Percentiles rank a stretch among this genome's conserved stretches.
phyloP scores from a whole-genome alignment of 768 basidiomycete species.

The Russula virescens region DNA sequence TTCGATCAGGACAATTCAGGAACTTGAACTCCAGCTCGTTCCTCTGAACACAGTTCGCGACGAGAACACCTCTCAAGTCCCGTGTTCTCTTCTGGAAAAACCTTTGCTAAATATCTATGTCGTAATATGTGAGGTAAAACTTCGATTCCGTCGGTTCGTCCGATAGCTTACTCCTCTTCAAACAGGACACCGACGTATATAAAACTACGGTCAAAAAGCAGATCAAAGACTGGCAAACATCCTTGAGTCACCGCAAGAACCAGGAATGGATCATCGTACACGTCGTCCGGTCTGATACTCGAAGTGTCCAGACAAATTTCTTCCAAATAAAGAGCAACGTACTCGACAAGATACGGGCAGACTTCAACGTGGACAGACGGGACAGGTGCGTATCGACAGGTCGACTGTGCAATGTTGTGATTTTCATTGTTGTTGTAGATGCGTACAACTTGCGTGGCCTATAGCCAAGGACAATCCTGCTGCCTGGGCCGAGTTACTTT shows the following conservation, averaged over 20 bases:
- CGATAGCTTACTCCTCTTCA: conserved; percentile 16
- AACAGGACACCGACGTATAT: conserved; percentile 68
- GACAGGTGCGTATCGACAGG: conserved; percentile 53
- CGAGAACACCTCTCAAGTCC: conserved; percentile 70
- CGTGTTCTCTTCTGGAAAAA: conserved; percentile 73
- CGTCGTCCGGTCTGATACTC: conserved; percentile 67
- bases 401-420: conserved; percentile 4
- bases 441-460: conserved; percentile 76
- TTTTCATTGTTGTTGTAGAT: conserved; percentile 40
- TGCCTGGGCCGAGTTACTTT: conserved; percentile 82
- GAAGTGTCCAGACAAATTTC: conserved; percentile 54
- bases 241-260: conserved; percentile 60
- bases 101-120: conserved; percentile 85
- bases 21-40: conserved; percentile 72
- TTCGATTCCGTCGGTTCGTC: conserved; percentile 8
- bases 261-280: conserved; percentile 95
- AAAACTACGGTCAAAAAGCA: conserved; percentile 71
- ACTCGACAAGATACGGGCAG: conserved; percentile 83
- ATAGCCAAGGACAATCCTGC: conserved; percentile 66
- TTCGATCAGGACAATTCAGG: conserved; percentile 80
- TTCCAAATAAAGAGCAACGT: conserved; percentile 84
- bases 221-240: conserved; percentile 86
- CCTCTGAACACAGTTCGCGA: conserved; percentile 62
- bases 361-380: conserved; percentile 85
- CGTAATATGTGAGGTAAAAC: conserved; percentile 77